These are phyloP conservation scores for Stephania cephalantha DNA, from an alignment of 164 flowering plant genomes.

Conservation along the genomic window DNA sequence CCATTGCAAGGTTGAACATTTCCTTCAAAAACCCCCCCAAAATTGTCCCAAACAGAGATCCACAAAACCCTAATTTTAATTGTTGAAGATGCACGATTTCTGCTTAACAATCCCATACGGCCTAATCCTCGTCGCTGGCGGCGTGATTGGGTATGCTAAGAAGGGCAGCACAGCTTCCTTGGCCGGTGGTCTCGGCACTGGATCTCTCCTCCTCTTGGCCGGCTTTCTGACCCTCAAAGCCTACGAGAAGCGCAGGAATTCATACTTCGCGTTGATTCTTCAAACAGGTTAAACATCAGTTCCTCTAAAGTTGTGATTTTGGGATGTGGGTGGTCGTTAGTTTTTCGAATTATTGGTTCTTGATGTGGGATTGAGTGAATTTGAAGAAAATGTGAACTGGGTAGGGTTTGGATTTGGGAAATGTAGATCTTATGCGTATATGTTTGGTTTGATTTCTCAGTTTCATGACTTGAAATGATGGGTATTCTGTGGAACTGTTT, in stretches of 20 bases:
- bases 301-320: background rate
- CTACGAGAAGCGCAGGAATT: conserved; percentile 59
- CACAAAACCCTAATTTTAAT: background rate
- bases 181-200: conserved; percentile 72
- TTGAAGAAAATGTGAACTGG: background rate
- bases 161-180: conserved; percentile 75
- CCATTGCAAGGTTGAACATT: too few relatives aligned
- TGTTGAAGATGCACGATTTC: conserved; percentile 80
- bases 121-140: conserved; percentile 56
- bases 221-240: conserved; percentile 80
- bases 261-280: conserved; percentile 49
- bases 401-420: background rate
- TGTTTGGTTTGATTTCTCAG: background rate
- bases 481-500: background rate
- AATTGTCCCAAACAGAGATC: too few relatives aligned
- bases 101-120: conserved; percentile 97
- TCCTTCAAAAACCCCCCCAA: background rate
- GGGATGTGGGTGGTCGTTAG: background rate
- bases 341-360: background rate
- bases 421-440: background rate
- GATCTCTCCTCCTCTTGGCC: conserved; percentile 64
- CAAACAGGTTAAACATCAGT: conserved; percentile 47
- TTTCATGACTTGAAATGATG: background rate
- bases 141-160: conserved; percentile 58
- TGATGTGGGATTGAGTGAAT: background rate